Conservation (phyloP, 225 moss, liverwort and hornwort genomes). For the Pleurozium schreberi region DNA sequence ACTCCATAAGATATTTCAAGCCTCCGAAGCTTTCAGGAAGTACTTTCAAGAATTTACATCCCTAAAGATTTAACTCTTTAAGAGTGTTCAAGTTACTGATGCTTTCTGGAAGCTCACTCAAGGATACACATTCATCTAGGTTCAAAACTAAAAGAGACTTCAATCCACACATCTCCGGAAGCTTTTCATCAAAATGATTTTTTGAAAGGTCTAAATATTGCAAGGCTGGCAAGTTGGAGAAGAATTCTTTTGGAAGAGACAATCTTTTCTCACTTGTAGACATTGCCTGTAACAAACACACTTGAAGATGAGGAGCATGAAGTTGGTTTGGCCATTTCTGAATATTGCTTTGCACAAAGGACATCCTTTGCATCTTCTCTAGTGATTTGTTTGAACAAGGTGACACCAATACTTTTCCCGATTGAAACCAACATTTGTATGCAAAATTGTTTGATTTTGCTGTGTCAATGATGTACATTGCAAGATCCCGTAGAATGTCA, state of each 20-base stretch:
- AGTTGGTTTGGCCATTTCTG: neutral
- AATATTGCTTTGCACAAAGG: neutral
- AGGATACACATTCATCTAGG: neutral
- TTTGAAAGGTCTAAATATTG: neutral
- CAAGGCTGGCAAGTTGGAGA: neutral
- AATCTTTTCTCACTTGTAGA: neutral
- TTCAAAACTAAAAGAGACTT: neutral
- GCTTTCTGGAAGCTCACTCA: too few species aligned
- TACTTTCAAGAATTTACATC: neutral
- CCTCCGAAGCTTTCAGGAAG: neutral
- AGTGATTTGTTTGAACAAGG: neutral
- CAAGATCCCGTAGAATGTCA: neutral
- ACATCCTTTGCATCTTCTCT: neutral
- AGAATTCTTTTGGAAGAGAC: neutral
- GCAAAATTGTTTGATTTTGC: neutral
- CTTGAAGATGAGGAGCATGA: neutral
- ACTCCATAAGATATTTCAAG: too few species aligned
- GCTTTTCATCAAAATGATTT: neutral
- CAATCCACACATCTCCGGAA: neutral
- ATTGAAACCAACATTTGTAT: neutral
- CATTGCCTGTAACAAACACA: neutral
- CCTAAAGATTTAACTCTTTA: fast-evolving
- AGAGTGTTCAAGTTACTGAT: too few species aligned
- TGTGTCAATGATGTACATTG: neutral
- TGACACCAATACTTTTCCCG: neutral